Conservation (phyloP, 768 basidiomycete genomes). For the Tulasnella sp. region DNA sequence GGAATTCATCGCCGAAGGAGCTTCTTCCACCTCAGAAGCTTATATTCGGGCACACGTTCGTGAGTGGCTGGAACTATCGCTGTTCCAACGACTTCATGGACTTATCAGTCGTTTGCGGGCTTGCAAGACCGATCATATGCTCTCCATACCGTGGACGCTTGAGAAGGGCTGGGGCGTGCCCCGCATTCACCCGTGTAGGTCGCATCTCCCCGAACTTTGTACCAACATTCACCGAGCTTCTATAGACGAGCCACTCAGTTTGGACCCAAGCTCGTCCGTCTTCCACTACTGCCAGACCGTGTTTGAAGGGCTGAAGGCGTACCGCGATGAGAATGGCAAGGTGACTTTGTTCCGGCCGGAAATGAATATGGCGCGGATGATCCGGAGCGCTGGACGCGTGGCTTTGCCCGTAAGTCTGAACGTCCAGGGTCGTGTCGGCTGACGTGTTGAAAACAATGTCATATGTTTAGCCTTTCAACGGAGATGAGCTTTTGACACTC, state of each 20-base stretch:
- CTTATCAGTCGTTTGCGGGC: background rate
- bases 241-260: constrained; percentile 40
- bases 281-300: constrained; percentile 51
- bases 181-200: constrained; percentile 45
- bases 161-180: constrained; percentile 54
- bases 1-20: constrained; percentile 38
- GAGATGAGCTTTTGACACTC: constrained; percentile 57
- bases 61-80: no score
- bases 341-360: constrained; percentile 73
- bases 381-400: constrained; percentile 57
- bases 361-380: constrained; percentile 97
- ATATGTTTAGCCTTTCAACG: constrained; percentile 55
- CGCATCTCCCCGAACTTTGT: constrained; percentile 14
- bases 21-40: constrained; percentile 39
- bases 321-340: constrained; percentile 57
- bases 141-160: constrained; percentile 30
- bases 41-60: constrained; percentile 36
- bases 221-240: constrained; percentile 29
- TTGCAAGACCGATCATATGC: constrained; percentile 20
- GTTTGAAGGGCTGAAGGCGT: constrained; percentile 67
- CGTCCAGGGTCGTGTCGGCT: background rate
- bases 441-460: no score
- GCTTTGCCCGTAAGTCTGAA: constrained; percentile 47
- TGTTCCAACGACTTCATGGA: no score
- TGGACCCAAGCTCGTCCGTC: constrained; percentile 44